Evolutionary conservation across 768 basidiomycete species (phyloP), one percentile per base, ranked within the genome.

Genomic region (Chiua virens): DNA sequence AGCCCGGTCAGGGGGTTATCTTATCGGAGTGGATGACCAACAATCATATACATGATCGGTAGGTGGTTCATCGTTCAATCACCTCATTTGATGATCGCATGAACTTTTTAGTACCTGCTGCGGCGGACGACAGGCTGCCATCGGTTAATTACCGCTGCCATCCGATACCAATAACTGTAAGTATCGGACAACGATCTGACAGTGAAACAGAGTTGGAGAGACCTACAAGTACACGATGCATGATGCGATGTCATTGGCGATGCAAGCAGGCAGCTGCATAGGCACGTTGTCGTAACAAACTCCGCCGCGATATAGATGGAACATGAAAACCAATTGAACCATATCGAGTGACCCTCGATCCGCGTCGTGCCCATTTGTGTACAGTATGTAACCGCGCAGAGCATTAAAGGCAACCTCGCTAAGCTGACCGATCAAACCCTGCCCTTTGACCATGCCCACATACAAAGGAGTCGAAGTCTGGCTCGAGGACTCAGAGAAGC

Each of bases 381-480:
- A 43, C 45, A 32, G 34, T n/a, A 28, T 34, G 45, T 45, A 45
- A 20, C 30, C 35, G 13, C 27, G 54, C 35, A 15, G 27, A 11
- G 42, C 47, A 37, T 50, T 43, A 41, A 49, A 48, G 11, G 25
- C 44, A 42, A 23, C 34, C 32, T n/a, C 32, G 13, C n/a, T 32
- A 21, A 34, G 18, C 43, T 21, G 35, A 45, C 23, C 20, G 35
- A 46, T 34, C 41, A 21, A 47, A 40, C 28, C 37, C 18, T 46
- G 35, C 22, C 9, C 55, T 32, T 40, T 27, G 32, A 42, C 50
- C 28, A 61, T 60, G 59, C 55, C 55, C 41, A 41, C 41, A 18
- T 46, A 51, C 59, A 53, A 42, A 20, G 48, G 22, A 22, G 44
- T 60, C 36, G 59, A 60, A 30, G 49, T 49, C 21, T 61, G 59